Evolutionary conservation across 164 flowering plant genomes (phyloP).

Genomic region (Akebia trifoliata): DNA sequence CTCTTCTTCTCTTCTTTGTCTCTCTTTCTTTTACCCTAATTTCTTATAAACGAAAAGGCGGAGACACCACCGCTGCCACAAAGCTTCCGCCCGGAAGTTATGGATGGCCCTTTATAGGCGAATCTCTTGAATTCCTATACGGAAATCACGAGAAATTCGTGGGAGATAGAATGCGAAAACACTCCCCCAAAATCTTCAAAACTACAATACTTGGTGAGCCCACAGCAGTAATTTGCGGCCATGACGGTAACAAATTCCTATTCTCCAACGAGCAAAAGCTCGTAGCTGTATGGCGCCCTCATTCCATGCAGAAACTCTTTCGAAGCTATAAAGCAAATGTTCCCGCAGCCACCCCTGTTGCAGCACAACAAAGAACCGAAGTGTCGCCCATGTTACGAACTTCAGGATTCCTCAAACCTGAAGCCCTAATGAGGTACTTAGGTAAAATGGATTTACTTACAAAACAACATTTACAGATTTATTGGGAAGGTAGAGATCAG

Average conservation of each 20-base stretch:
- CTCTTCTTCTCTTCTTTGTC: too few species aligned
- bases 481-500: constrained; percentile 2
- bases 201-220: neutral
- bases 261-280: too few species aligned
- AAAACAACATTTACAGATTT: neutral
- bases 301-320: too few species aligned
- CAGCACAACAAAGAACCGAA: neutral
- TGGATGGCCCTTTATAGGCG: constrained; percentile 5
- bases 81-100: neutral
- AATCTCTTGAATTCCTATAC: neutral
- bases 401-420: constrained; percentile 3
- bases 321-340: neutral
- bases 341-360: neutral
- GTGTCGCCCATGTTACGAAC: neutral
- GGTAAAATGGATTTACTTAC: constrained; percentile 4
- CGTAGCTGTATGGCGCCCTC: neutral
- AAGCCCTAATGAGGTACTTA: constrained; percentile 1
- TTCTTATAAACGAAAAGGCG: neutral
- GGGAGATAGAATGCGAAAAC: neutral
- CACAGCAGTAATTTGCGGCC: neutral
- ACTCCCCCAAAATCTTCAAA: neutral
- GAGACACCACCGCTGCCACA: neutral
- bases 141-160: neutral
- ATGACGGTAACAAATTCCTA: neutral
- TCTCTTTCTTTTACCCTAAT: neutral